Base-by-base conservation (phyloP, 768 basidiomycete genomes). In the Pulveroboletus sp. region DNA sequence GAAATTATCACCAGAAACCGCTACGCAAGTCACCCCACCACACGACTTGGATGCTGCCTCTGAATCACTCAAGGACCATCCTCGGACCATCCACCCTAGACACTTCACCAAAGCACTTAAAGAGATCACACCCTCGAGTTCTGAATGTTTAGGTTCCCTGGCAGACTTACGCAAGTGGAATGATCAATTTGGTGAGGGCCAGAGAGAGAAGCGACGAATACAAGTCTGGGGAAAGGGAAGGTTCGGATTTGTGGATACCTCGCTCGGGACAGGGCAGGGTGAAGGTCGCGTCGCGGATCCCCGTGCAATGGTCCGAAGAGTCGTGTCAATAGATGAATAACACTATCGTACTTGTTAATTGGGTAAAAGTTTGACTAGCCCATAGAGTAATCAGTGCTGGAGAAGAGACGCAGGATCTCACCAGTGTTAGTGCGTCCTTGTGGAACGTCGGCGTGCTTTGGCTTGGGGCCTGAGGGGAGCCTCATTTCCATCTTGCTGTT, bases 101-200 rank as follows among this genome's bases (percentile, higher is more conserved):
- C 88, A 97, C 61, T 96, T 97, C 63, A 74, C 73, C 18, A 84
- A 88, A 61, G 93, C 94, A 0, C 73, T 96, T 50, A 83, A 80
- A 57, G 93, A 97, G 68, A 93, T 95, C 55, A 86, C 87, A 3
- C 90, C 93, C 11, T 93, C 91, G 0, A 85, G 84, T 6, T 93
- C 92, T 4, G 93, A 95, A 68, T 75, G 80, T 11, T 70, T 89
- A 3, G 88, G 87, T 42, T 86, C 79, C 43, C 78, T 91, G 31
- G 71, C 82, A 2, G 86, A 87, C 49, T 71, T 93, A 39, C 79
- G 85, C 39, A 87, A 85, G 70, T 94, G 91, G 91, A 93, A 95
- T 53, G 88, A 93, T 41, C 89, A 94, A 64, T 94, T 93, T 67
- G 93, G 94, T 24, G 93, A 95, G 66, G 92, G 91, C 6, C 71